Conservation (phyloP, 2,329 filamentous ascomycete species). For the Elsinoe perseae region DNA sequence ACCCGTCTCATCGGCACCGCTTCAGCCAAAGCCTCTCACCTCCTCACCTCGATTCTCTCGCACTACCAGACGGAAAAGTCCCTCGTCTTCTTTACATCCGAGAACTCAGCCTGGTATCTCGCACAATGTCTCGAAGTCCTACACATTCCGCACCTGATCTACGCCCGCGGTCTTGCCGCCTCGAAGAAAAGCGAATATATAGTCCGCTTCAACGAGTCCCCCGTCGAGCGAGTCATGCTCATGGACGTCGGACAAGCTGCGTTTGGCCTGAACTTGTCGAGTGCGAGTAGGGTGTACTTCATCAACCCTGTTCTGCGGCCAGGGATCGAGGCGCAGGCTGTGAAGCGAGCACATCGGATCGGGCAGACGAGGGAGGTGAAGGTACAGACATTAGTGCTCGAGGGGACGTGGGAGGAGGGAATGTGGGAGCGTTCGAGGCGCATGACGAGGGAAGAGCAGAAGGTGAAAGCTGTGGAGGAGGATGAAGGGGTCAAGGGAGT, state of each 20-base stretch:
- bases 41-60: slow-evolving; percentile 63
- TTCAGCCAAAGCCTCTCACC: slow-evolving; percentile 80
- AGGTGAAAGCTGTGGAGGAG: slow-evolving; percentile 51
- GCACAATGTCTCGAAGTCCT: slow-evolving; percentile 71
- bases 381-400: slow-evolving; percentile 78
- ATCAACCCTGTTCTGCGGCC: slow-evolving; percentile 81
- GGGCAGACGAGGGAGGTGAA: slow-evolving; percentile 70
- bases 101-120: slow-evolving; percentile 80
- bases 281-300: slow-evolving; percentile 80
- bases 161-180: slow-evolving; percentile 55
- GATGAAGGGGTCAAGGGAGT: slow-evolving; percentile 52
- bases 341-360: slow-evolving; percentile 82
- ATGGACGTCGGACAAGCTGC: slow-evolving; percentile 91
- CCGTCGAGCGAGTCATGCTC: slow-evolving; percentile 65
- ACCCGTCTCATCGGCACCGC: slow-evolving; percentile 67
- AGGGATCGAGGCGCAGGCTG: slow-evolving; percentile 77
- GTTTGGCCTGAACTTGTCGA: slow-evolving; percentile 76
- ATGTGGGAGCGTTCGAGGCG: slow-evolving; percentile 65
- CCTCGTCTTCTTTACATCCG: slow-evolving; percentile 83
- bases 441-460: slow-evolving; percentile 60
- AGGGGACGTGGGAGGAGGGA: slow-evolving; percentile 73
- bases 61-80: slow-evolving; percentile 73
- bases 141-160: slow-evolving; percentile 56
- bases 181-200: slow-evolving; percentile 66
- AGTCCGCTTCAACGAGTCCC: slow-evolving; percentile 63